Conservation (phyloP, 495 filamentous ascomycete species). For the Trichoderma parareesei region DNA sequence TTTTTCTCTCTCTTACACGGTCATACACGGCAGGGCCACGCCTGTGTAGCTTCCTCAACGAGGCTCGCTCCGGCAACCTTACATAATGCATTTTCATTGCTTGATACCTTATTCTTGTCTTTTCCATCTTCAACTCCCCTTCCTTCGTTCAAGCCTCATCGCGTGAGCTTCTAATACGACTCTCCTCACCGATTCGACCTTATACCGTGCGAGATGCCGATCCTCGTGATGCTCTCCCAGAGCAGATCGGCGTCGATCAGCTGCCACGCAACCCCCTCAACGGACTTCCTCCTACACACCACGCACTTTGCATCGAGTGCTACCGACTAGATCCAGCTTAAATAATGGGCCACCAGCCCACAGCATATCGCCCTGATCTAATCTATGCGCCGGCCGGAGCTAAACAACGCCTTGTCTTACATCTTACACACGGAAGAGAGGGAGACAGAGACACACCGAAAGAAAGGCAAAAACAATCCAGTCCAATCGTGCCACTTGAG, state of each 20-base stretch:
- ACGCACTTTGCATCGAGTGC: not conserved
- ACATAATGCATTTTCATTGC: too few relatives aligned
- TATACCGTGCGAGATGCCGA: not conserved
- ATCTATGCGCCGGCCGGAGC: not conserved
- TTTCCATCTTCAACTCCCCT: not conserved
- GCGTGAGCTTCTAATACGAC: not conserved
- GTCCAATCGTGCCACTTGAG: slow-evolving; percentile 1
- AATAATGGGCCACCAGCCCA: not conserved
- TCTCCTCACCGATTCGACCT: not conserved
- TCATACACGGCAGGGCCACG: not conserved
- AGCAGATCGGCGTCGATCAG: not conserved
- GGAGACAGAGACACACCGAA: not conserved
- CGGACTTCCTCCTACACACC: not conserved
- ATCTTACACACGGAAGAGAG: not conserved
- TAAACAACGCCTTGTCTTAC: slow-evolving; percentile 1
- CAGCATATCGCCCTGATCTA: slow-evolving; percentile 4
- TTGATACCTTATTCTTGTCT: not conserved
- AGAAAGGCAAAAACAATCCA: not conserved
- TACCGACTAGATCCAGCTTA: slow-evolving; percentile 1
- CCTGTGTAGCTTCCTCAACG: not conserved
- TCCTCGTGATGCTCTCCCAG: not conserved
- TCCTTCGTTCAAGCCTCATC: not conserved
- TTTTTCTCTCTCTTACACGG: not conserved
- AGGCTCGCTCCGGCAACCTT: not conserved
- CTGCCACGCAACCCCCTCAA: not conserved